phyloP scores from a whole-genome alignment of 257 asterid genomes.

The Capsicum pubescens region DNA sequence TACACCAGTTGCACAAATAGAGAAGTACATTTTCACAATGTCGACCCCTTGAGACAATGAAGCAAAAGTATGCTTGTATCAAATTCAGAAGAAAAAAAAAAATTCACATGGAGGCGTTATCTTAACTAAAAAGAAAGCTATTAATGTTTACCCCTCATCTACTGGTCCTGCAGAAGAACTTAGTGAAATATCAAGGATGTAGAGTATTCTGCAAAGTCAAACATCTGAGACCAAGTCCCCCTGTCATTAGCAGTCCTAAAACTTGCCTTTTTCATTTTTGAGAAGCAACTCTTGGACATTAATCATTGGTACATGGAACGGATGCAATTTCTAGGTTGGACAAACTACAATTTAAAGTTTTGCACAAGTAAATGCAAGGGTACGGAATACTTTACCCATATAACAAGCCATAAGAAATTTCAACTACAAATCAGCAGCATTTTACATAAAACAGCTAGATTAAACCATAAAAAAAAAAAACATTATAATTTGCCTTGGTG shows the following conservation, averaged over 20 bases:
- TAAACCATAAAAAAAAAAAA: background rate
- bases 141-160: background rate
- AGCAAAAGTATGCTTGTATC: background rate
- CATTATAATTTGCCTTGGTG: no score
- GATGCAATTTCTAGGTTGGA: constrained; percentile 12
- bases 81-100: background rate
- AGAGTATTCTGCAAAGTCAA: constrained; percentile 14
- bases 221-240: constrained; percentile 10
- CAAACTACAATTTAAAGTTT: background rate
- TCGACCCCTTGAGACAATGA: background rate
- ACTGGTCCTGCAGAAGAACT: background rate
- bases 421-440: background rate
- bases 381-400: background rate
- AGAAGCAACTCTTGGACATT: background rate
- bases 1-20: background rate
- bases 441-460: background rate
- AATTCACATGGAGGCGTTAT: background rate
- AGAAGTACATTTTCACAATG: background rate
- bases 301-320: background rate
- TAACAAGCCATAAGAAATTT: background rate
- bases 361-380: background rate
- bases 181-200: constrained; percentile 13
- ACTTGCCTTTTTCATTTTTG: background rate
- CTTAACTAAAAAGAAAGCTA: background rate
- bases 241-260: constrained; percentile 17